These are phyloP conservation scores for Casaregolazyma suthepensis DNA, from an alignment of 1,139 yeast genomes.

Conservation along the genomic window DNA sequence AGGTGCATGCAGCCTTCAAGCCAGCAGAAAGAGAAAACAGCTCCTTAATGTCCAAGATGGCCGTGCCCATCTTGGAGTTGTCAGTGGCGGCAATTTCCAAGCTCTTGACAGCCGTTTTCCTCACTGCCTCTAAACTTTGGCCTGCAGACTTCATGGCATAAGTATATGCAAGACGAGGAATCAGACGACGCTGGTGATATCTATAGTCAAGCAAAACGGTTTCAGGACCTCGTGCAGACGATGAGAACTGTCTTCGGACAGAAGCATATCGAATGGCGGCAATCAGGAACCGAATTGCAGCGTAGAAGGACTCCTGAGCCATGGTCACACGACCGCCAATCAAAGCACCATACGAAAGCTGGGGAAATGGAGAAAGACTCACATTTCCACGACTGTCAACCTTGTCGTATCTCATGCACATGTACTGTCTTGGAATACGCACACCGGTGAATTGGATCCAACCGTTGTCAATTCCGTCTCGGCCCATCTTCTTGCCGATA, in stretches of 20 bases:
- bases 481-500: conserved; percentile 91
- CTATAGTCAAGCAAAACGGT: conserved; percentile 65
- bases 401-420: conserved; percentile 76
- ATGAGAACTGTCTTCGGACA: conserved; percentile 78
- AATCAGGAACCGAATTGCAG: conserved; percentile 71
- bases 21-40: conserved; percentile 84
- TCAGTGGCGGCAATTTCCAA: conserved; percentile 38
- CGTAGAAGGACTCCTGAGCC: conserved; percentile 80
- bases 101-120: conserved; percentile 45
- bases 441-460: conserved; percentile 88
- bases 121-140: conserved; percentile 51
- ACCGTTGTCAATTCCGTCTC: conserved; percentile 73
- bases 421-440: conserved; percentile 72
- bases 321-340: conserved; percentile 84
- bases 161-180: conserved; percentile 72
- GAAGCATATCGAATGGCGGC: conserved; percentile 86
- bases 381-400: conserved; percentile 68
- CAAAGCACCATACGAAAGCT: conserved; percentile 79
- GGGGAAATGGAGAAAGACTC: conserved; percentile 66
- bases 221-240: conserved; percentile 35
- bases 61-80: conserved; percentile 33
- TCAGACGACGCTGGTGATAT: conserved; percentile 76
- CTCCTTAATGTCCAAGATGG: conserved; percentile 63
- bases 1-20: conserved; percentile 81
- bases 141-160: conserved; percentile 74